A percentile compares a stretch with the other conserved stretches of the same genome.
phyloP scores from a whole-genome alignment of 2,329 filamentous ascomycete species.

The Talaromyces sp. region DNA sequence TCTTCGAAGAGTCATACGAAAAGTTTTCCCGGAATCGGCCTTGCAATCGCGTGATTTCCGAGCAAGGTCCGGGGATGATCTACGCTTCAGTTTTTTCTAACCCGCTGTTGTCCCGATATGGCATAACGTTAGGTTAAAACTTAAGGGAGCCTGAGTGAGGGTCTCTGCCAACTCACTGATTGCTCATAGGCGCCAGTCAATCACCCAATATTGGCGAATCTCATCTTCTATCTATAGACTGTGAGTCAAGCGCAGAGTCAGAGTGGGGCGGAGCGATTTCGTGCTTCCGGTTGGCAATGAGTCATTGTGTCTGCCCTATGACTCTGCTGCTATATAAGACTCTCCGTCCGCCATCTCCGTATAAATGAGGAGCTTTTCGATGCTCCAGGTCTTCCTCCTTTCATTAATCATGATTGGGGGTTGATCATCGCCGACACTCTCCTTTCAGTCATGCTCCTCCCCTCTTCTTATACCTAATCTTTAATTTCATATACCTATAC shows the following conservation, averaged over 20 bases:
- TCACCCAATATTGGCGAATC: neutral
- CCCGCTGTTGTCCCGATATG: neutral
- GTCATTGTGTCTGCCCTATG: conserved; percentile 4
- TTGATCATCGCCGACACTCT: neutral
- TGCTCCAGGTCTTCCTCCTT: neutral
- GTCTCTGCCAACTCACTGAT: no score
- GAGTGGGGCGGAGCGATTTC: neutral
- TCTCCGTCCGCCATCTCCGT: neutral
- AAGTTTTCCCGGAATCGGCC: neutral
- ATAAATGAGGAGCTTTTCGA: neutral
- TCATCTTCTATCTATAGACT: no score
- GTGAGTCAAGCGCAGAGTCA: neutral
- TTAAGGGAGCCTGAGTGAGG: no score
- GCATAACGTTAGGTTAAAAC: neutral
- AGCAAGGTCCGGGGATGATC: neutral
- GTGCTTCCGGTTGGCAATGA: conserved; percentile 4
- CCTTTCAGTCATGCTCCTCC: neutral
- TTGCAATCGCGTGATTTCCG: neutral
- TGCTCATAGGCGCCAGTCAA: neutral
- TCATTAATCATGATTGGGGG: conserved; percentile 8
- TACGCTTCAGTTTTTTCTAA: neutral
- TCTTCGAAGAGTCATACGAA: neutral
- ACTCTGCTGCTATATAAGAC: neutral
- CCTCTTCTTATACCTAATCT: neutral
- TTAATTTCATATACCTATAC: neutral